These are phyloP conservation scores for Mycena galericulata DNA, from an alignment of 768 basidiomycete genomes.

Conservation along the genomic window DNA sequence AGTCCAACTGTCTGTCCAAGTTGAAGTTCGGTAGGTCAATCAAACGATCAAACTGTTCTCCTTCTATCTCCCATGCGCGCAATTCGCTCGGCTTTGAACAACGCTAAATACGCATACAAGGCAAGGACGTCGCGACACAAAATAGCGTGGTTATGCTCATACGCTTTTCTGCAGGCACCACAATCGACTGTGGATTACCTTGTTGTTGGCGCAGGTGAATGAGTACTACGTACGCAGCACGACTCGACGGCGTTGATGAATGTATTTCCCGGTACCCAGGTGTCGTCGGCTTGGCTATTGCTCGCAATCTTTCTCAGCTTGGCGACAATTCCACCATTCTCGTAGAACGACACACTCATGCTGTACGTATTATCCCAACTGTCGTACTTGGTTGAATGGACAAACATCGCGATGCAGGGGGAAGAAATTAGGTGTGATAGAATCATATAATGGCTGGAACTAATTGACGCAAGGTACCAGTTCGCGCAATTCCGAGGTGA, in stretches of 20 bases:
- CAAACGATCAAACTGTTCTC: too few species aligned
- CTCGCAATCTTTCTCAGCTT: constrained; percentile 77
- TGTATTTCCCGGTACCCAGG: constrained; percentile 59
- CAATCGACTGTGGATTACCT: constrained; percentile 84
- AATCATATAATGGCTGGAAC: neutral
- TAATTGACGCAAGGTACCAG: constrained; percentile 49
- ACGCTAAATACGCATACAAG: constrained; percentile 29
- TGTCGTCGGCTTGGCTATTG: constrained; percentile 88
- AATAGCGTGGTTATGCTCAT: neutral
- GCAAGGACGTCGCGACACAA: neutral
- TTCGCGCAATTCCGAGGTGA: constrained; percentile 94
- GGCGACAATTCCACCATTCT: constrained; percentile 80
- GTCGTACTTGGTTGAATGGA: too few species aligned
- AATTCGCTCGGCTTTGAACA: constrained; percentile 29
- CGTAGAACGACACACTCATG: constrained; percentile 79
- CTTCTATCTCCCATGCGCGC: constrained; percentile 3
- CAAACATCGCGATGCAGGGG: constrained; percentile 54
- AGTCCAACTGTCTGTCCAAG: too few species aligned
- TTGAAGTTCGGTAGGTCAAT: too few species aligned
- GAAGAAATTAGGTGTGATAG: constrained; percentile 83
- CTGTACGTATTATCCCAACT: constrained; percentile 35
- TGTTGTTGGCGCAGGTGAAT: constrained; percentile 86
- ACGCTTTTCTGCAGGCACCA: constrained; percentile 62
- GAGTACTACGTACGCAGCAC: neutral
- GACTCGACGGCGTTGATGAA: neutral